Base-by-base conservation (phyloP, 768 basidiomycete species). In the Lepiota subincarnata region DNA sequence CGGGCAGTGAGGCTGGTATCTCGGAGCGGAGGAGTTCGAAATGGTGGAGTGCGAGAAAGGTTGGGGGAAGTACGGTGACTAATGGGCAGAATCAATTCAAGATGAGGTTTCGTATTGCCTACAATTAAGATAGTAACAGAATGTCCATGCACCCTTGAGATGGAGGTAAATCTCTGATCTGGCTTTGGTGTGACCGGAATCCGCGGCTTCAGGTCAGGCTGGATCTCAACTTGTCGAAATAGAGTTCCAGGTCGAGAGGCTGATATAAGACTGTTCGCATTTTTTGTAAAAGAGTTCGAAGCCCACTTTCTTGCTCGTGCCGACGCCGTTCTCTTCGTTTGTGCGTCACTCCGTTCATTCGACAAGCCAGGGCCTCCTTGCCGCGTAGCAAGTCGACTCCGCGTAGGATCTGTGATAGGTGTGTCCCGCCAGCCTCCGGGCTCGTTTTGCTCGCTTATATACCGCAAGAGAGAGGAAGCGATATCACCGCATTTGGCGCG, bases 11-110 rank as follows among this genome's bases (percentile, higher is more conserved):
- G 68, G 66, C 58, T 65, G 53, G 63, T 60, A 64, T 62, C 60
- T 77, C 76, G 77, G 80, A 68, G 69, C 75, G 79, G 74, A 70
- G 59, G 59, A 65, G 62, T 69, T 51, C 64, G 64, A 68, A 67
- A 72, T 70, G 70, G 61, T 57, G 63, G 65, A 19, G 60, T 55
- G 68, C 64, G 59, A 65, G 66, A 70, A 69, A 68, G 64, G 62
- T 39, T 67, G 60, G 55, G 59, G 57, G 58, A 56, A 52, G 46
- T 24, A 47, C 34, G 26, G 58, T 50, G 57, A 59, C 50, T 52
- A 60, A 54, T 50, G 52, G 41, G 51, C 38, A 44, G 58, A 55
- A 40, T 56, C 58, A 51, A 55, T 57, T 59, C 47, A 50, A 39
- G 48, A 48, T 57, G 52, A n/a, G 46, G 45, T 47, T 53, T 53